Evolutionary conservation across 805 yeast genomes (phyloP), one percentile per base, ranked within the genome.

Genomic region (Saccharomycopsis vini): DNA sequence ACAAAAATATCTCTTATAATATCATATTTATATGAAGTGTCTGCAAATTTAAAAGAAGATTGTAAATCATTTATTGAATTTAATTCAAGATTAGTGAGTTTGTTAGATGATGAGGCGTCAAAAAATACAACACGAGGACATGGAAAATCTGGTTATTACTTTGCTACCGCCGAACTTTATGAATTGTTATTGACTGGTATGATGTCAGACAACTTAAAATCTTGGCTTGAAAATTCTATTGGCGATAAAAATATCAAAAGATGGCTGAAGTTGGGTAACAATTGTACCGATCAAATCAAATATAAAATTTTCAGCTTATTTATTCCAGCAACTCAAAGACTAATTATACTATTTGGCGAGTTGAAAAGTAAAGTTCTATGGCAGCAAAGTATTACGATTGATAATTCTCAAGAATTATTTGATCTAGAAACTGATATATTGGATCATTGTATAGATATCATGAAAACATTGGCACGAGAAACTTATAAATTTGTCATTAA

Each of bases 161-260:
- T 21, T 19, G 54, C 71, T 9, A 54, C 62, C 2, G 63, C 67
- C 40, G 68, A 66, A 46, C 55, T 77, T 5, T 68, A 68, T 44
- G 73, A 72, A 40, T 52, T 74, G 19, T 56, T 77, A 2, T 54
- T 77, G 3, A 74, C 83, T 0, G 81, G 82, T 2, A 44, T 46
- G 50, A 62, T 73, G 41, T 68, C 76, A 1, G 66, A 62, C 12
- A 59, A 66, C 1, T 61, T 75, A 2, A 69, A 68, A 46, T 77
- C 75, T 44, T 82, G 79, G 77, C 62, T 83, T 54, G 68, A 73
- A 19, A 79, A 79, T 51, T 75, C 77, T 39, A 62, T 82, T 28
- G 88, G 85, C 0, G 87, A 80, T 49, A 63, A 82, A 49, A 84
- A 84, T 23, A 56, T 74, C 16, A 74, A 72, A 49, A 66, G 74